Base-by-base conservation (phyloP, 768 basidiomycete genomes). In the Omphalotus guepiniiformis region DNA sequence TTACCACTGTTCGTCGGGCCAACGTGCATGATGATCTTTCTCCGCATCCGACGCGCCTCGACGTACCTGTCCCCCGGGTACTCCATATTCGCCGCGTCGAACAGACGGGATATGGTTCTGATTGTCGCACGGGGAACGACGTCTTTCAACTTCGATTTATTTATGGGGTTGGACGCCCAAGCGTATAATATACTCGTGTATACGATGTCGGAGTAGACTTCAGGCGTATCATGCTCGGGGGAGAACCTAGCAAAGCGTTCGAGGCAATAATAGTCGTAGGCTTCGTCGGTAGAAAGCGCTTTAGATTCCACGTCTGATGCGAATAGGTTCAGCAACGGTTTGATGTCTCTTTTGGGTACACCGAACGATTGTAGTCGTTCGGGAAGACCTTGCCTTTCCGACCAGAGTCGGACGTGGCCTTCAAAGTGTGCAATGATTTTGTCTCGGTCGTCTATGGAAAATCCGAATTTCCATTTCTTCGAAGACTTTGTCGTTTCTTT, bases 1-100 rank as follows among this genome's bases (percentile, higher is more conserved):
- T 99, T 99, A 25, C 95, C 96, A 52, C 89, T 91, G 64, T 98
- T 99, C 19, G 96, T 98, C 0, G 96, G 96, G 0, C 95, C 96
- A 32, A 99, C 92, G 57, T 99, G 95, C 74, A 98, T 84, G 62
- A 94, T 85, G 55, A 98, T 71, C 55, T 84, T 89, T 16, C 94
- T 78, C 15, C 72, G 75, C 53, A 83, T 67, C 9, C 63, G 57
- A 8, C 95, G 81, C 0, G 92, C 82, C 7, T 43, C 15, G 0
- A 68, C 58, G 55, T 61, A 82, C 9, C 66, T 59, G 49, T 83
- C 81, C 0, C 73, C 74, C 1, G 77, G 76, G 48, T 67, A 71
- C n/a, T 64, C 56, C 12, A 68, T 55, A 55, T 77, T 68, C 0
- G 74, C 69, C 2, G 71, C 65, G 4, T 56, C 55, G 21, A 68